Evolutionary conservation across 2,329 filamentous ascomycete species (phyloP).

Genomic region (Fusarium pininemorale): DNA sequence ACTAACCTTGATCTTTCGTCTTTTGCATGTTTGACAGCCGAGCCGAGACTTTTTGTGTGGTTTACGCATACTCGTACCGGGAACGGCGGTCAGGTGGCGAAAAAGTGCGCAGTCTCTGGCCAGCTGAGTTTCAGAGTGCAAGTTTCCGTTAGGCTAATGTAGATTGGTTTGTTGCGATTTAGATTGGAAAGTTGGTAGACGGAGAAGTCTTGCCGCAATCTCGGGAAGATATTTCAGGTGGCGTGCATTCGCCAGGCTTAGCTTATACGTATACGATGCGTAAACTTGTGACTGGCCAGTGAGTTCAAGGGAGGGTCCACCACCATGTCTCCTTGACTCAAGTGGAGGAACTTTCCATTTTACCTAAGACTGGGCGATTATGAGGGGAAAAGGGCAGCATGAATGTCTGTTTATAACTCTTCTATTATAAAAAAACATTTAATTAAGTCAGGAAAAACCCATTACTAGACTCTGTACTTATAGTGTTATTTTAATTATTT

Average conservation of each 20-base stretch:
- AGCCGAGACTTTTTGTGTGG: not conserved
- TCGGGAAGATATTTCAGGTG: not conserved
- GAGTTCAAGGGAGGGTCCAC: not conserved
- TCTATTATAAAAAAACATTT: too few species aligned
- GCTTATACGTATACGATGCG: not conserved
- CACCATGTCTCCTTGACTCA: not conserved
- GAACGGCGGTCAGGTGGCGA: fast-evolving
- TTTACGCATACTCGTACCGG: not conserved
- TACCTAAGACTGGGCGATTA: not conserved
- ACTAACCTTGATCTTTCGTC: not conserved
- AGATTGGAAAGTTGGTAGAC: not conserved
- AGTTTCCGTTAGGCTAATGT: not conserved
- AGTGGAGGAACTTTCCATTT: not conserved
- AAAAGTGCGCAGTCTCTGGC: fast-evolving
- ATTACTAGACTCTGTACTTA: too few species aligned
- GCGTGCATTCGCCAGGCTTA: not conserved
- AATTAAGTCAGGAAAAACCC: too few species aligned
- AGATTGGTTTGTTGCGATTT: not conserved
- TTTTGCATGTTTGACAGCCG: not conserved
- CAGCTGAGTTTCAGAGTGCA: not conserved
- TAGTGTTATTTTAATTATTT: too few species aligned
- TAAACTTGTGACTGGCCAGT: not conserved
- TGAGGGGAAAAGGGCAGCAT: fast-evolving
- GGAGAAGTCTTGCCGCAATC: not conserved
- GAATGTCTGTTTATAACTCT: too few species aligned